Evolutionary conservation across 2,329 filamentous ascomycete species (phyloP), one percentile per base, ranked within the genome.

Genomic region (Elsinoe fawcettii): DNA sequence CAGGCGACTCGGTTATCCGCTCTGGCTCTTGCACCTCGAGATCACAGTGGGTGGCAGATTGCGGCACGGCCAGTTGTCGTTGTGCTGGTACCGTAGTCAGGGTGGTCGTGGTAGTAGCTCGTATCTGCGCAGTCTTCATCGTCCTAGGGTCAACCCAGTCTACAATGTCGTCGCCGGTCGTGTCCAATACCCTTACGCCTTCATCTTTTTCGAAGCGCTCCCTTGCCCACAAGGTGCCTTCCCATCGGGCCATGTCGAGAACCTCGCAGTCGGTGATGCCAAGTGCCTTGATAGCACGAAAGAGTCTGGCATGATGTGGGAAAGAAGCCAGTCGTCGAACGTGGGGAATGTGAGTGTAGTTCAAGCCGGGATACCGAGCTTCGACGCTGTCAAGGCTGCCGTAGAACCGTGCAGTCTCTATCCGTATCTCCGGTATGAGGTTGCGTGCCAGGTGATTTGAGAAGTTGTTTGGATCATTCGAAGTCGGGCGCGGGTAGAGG

Each of bases 211-310:
- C 87, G 67, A 84, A 92, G 56, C 87, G 81, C 67, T 90, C 86
- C 67, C 90, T 85, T 60, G 88, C 88, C 87, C 87, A 91, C 60
- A 85, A 83, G 8, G 87, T 91, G 58, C 87, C 87, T 73, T 91
- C 87, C 87, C 87, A 92, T 66, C 87, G 85, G 59, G 87, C 90
- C 67, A 91, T 75, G 51, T 77, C 76, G 56, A 82, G 77, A 63
- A 92, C 88, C 68, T 92, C 87, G 64, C 76, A 74, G 58, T 81
- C 74, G 6, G 87, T 92, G 37, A 91, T 76, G 43, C 78, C 78
- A 22, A 91, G 77, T 23, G 71, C 74, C 70, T 90, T 86, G 65
- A 92, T 90, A 25, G 87, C 86, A 39, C 83, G 81, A 70, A 92
- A 91, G 11, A 92, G 79, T 58, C 84, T 81, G 60, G 83, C 79